Percentiles rank a stretch among this genome's conserved stretches.
These are phyloP conservation scores for Lasiodiplodia citricola DNA, from an alignment of 2,329 filamentous ascomycete genomes.

Conservation along the genomic window DNA sequence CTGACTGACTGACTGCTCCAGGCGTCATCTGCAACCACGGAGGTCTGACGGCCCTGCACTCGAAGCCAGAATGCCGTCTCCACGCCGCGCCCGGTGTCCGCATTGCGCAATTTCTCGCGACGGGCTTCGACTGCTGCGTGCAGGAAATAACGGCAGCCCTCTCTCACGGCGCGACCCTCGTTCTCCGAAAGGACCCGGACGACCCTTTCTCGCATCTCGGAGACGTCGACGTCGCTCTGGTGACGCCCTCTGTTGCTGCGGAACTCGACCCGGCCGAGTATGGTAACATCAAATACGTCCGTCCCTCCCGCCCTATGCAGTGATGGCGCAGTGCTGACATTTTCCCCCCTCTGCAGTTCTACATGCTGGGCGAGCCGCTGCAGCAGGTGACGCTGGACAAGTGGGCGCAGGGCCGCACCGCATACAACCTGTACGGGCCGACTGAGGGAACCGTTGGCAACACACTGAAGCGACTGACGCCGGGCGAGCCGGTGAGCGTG, in stretches of 20 bases:
- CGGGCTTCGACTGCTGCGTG: slow-evolving; percentile 53
- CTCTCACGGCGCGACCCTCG: slow-evolving; percentile 47
- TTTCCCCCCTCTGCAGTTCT: neutral
- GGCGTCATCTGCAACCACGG: slow-evolving; percentile 45
- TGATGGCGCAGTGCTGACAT: neutral
- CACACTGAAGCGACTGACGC: slow-evolving; percentile 39
- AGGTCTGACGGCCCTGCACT: slow-evolving; percentile 45
- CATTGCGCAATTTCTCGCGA: slow-evolving; percentile 51
- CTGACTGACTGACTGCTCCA: slow-evolving; percentile 29
- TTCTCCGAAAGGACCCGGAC: slow-evolving; percentile 33
- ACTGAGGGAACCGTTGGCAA: slow-evolving; percentile 47
- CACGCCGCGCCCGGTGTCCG: slow-evolving; percentile 39
- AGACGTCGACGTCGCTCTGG: slow-evolving; percentile 38
- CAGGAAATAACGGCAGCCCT: slow-evolving; percentile 50
- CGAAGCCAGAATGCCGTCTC: slow-evolving; percentile 41
- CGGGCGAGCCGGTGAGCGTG: slow-evolving; percentile 41
- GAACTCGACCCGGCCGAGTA: slow-evolving; percentile 42
- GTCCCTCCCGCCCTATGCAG: neutral
- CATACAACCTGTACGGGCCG: slow-evolving; percentile 55
- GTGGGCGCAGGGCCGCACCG: slow-evolving; percentile 37
- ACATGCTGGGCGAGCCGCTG: slow-evolving; percentile 31
- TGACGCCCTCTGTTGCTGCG: slow-evolving; percentile 48
- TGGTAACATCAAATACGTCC: slow-evolving; percentile 35
- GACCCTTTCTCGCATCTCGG: slow-evolving; percentile 41
- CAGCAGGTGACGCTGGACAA: slow-evolving; percentile 39